phyloP scores from a whole-genome alignment of 148 eudicot genomes.

The Silene uniflora region DNA sequence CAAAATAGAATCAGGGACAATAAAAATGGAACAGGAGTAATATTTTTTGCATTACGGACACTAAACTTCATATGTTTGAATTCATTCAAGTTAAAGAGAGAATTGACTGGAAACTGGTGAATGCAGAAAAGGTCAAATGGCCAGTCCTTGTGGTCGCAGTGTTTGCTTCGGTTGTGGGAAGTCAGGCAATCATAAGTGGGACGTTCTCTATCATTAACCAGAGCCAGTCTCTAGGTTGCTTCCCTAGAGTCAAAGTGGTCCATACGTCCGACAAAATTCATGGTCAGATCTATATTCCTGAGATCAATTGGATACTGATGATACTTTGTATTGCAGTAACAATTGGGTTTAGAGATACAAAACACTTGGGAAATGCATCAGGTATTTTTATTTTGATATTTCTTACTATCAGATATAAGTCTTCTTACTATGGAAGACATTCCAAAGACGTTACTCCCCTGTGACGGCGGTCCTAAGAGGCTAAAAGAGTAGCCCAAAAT shows the following conservation, averaged over 20 bases:
- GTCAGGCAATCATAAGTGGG: constrained; percentile 91
- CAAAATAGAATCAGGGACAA: too few relatives aligned
- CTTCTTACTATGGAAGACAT: background rate
- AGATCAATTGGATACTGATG: constrained; percentile 92
- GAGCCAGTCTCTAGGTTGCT: constrained; percentile 88
- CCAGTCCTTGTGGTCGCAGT: constrained; percentile 71
- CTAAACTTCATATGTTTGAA: background rate
- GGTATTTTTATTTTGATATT: constrained; percentile 34
- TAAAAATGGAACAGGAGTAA: too few relatives aligned
- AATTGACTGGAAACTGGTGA: constrained; percentile 9
- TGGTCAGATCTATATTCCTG: constrained; percentile 89
- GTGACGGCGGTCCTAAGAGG: too few relatives aligned
- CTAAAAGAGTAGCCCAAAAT: background rate
- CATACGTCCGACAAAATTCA: constrained; percentile 88
- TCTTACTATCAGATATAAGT: background rate
- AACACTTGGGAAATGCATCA: constrained; percentile 92
- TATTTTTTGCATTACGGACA: background rate
- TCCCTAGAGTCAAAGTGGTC: constrained; percentile 85
- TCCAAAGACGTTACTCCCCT: background rate
- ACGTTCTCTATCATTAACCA: constrained; percentile 94
- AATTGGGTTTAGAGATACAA: constrained; percentile 86
- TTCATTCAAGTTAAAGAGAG: background rate
- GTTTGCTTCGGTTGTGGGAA: constrained; percentile 86
- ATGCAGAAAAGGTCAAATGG: constrained; percentile 70
- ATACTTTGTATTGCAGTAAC: constrained; percentile 83